Evolutionary conservation across 805 yeast species (phyloP), one percentile per base, ranked within the genome.

Genomic region (Teunomyces gatunensis): DNA sequence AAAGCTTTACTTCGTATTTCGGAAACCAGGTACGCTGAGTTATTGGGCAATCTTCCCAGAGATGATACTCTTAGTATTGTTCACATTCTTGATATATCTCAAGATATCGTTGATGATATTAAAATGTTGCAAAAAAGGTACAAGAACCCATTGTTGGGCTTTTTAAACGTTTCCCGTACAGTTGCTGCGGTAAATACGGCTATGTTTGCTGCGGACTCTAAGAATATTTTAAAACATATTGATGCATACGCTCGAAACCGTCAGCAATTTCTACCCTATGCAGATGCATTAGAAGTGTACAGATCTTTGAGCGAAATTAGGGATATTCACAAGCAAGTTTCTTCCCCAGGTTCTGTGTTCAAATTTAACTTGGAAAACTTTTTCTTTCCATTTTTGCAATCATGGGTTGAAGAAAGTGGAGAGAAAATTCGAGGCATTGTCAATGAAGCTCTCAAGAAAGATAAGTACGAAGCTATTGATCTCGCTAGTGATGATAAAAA

Each of bases 201-300:
- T 4, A 75, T 80, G 63, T 77, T 80, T 55, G 77, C 78, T 1
- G 71, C 75, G 3, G 89, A 83, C 57, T 67, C 81, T 1, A 67
- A 70, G 39, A 73, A 74, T 34, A 80, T 83, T 57, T 56, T 83
- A 7, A 65, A 68, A 21, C 80, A 80, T 54, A 74, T 80, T 20
- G 74, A 71, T 28, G 70, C 73, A n/a, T 70, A 73, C 48, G 66
- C 56, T 29, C 59, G 49, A 35, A 65, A 58, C 47, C 66, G 47
- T 48, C 67, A 53, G 6, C 66, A 69, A 46, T 50, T 61, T 13
- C 54, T 80, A 15, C 67, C 80, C 2, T 77, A 79, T 50, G 75
- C 74, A 0, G 89, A 84, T 54, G 80, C 87, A 7, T 57, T 81
- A 15, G 80, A 78, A 27, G 71, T 83, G 2, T 86, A 85, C 59